phyloP scores from a whole-genome alignment of 2,329 filamentous ascomycete genomes.

The Aspergillus niger region DNA sequence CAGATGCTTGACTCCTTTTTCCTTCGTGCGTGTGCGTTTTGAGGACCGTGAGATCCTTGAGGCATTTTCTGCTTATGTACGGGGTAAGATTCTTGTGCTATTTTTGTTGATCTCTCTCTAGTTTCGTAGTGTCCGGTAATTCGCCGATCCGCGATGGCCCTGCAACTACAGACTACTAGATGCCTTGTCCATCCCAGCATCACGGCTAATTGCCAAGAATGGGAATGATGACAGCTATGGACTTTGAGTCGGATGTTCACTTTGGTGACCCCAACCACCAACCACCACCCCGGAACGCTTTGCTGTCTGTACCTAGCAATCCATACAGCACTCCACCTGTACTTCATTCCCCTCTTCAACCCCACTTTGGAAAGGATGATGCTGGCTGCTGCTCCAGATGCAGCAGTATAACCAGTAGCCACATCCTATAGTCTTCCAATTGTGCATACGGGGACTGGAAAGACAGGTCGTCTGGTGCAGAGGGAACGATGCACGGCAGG shows the following conservation, averaged over 20 bases:
- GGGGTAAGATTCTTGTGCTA: background rate
- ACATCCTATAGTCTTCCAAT: background rate
- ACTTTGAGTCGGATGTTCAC: background rate
- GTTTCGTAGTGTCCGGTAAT: background rate
- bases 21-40: background rate
- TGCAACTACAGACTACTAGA: background rate
- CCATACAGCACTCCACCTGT: background rate
- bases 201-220: background rate
- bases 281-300: background rate
- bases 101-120: background rate
- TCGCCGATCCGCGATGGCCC: background rate
- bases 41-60: background rate
- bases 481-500: background rate
- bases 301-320: background rate
- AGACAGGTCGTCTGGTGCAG: background rate
- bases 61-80: conserved; percentile 1
- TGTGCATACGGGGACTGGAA: background rate
- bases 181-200: background rate
- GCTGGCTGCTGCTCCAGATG: background rate
- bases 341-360: background rate
- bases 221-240: background rate
- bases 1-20: background rate
- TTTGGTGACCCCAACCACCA: background rate
- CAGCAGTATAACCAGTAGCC: background rate
- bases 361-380: background rate